Evolutionary conservation across 495 filamentous ascomycete species (phyloP), one percentile per base, ranked within the genome.

Genomic region (Collariella sp.): DNA sequence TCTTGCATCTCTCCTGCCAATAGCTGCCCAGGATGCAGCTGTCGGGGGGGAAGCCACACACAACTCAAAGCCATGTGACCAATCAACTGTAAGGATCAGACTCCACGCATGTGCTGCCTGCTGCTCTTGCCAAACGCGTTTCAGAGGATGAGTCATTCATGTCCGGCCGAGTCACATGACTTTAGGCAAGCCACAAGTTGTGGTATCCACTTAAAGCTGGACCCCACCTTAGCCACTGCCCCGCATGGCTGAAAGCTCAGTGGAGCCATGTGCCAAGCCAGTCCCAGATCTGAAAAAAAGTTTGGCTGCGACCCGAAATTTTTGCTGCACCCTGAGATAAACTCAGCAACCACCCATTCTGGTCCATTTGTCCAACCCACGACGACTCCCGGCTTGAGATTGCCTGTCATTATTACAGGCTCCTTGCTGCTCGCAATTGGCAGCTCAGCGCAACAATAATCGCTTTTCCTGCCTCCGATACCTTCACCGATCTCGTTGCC

Each of bases 281-380:
- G 23, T 1, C 33, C 15, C 2, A 29, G 39, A 20, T 23, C 9
- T 45, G 29, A 34, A 34, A 57, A 62, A 62, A 57, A 61, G 64
- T 64, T 58, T 58, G 56, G 46, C 26, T 54, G 45, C 50, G 43
- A 24, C 23, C 33, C 35, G 9, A 23, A 54, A 47, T 50, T 66
- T 66, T 64, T 59, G 58, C 54, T 50, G 58, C 33, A 45, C 26
- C 45, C 43, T 23, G 11, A 35, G 45, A 33, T 13, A 46, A 22
- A 2, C 3, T 18, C 46, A 33, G 10, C 12, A 26, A 47, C 16
- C 22, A 41, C 26, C 24, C 2, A 35, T 24, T 40, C 5, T 4
- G 7, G 6, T 54, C 29, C 51, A 22, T 54, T 59, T 46, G 11
- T 20, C 35, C 23, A 36, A 7, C 24, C 49, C 20, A 15, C n/a